Percentiles rank a stretch among this genome's conserved stretches.
phyloP scores from a whole-genome alignment of 306 rosid genomes.

The Trifolium repens region DNA sequence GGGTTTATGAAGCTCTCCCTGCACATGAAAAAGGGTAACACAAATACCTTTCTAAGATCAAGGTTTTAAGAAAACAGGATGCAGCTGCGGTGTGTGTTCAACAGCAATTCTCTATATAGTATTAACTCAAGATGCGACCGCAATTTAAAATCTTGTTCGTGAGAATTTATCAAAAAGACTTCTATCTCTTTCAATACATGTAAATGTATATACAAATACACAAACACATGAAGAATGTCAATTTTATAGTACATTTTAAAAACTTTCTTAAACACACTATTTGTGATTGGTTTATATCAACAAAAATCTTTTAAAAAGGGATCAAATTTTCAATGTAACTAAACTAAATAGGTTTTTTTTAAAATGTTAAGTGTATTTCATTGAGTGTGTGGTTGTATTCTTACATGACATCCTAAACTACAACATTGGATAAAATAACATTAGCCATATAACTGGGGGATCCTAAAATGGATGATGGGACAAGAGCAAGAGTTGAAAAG shows the following conservation, averaged over 20 bases:
- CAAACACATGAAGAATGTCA: neutral
- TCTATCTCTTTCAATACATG: neutral
- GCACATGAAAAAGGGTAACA: too few species aligned
- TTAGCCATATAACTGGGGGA: neutral
- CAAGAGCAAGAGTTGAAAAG: constrained; percentile 14
- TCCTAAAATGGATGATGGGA: constrained; percentile 24
- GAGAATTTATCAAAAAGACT: neutral
- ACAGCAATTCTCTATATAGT: neutral
- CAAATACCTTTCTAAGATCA: neutral
- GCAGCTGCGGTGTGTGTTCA: neutral
- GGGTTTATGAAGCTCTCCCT: too few species aligned
- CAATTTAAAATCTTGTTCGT: neutral
- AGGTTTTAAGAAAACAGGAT: neutral
- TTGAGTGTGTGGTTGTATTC: neutral
- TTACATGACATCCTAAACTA: neutral
- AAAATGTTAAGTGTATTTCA: neutral
- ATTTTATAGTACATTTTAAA: neutral
- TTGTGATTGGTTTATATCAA: neutral
- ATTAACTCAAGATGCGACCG: neutral
- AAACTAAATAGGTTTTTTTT: neutral
- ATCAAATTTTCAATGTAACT: neutral
- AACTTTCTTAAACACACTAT: neutral
- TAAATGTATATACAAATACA: neutral
- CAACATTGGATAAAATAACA: constrained; percentile 8
- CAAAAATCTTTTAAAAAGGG: neutral